Evolutionary conservation across 1,284 basidiomycete genomes (phyloP).

Genomic region (Cryptococcus hybrid): DNA sequence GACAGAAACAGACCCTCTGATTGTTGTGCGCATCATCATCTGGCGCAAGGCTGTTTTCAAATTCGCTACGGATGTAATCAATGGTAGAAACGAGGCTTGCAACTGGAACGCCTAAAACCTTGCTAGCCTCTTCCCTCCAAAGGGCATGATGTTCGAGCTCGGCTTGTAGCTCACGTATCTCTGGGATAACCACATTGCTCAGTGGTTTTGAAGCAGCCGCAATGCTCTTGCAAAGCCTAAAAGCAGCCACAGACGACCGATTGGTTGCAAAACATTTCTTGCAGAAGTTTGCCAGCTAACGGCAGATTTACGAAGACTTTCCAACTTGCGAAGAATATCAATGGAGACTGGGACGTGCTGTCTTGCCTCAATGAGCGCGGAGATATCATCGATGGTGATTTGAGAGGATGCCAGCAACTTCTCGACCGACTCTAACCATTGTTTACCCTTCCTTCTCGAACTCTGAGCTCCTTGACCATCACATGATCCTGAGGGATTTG

Average conservation of each 20-base stretch:
- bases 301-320: constrained; percentile 35
- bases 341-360: constrained; percentile 29
- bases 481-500: constrained; percentile 32
- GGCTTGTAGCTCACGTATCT: constrained; percentile 29
- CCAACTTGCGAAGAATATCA: constrained; percentile 34
- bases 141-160: constrained; percentile 32
- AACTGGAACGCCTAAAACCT: constrained; percentile 10
- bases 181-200: constrained; percentile 31
- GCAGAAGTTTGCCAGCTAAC: constrained; percentile 36
- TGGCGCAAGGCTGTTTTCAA: constrained; percentile 27
- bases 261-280: constrained; percentile 14
- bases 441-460: constrained; percentile 21
- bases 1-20: constrained; percentile 35
- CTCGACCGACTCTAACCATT: constrained; percentile 28
- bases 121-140: constrained; percentile 25
- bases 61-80: constrained; percentile 21
- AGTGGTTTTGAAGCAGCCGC: constrained; percentile 24
- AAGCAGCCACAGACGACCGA: constrained; percentile 25
- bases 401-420: constrained; percentile 16
- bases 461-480: constrained; percentile 29
- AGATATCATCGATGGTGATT: constrained; percentile 28
- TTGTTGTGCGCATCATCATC: constrained; percentile 31
- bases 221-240: constrained; percentile 33
- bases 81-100: constrained; percentile 24
- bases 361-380: constrained; percentile 24